Base-by-base conservation (phyloP, 768 basidiomycete genomes). In the Leccinum olivaceopallidum region DNA sequence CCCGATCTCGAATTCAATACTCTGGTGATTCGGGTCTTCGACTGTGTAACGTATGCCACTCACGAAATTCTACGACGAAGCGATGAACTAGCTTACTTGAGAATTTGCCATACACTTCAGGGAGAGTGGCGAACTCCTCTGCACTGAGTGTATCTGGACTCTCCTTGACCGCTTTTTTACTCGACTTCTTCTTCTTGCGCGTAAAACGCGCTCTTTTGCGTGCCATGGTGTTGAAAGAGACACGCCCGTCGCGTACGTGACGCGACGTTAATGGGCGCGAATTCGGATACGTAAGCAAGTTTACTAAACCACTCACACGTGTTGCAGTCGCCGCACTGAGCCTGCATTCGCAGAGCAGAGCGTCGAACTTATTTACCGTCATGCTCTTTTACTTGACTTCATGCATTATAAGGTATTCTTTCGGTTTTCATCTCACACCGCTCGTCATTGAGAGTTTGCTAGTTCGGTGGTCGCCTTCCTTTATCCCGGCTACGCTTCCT, bases 401-500 rank as follows among this genome's bases (percentile, higher is more conserved):
- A 34, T 73, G 76, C 49, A 37, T 81, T 44, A 73, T 75, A 53
- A 79, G 80, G 80, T 80, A 64, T 52, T 63, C 9, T 24, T 58
- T 36, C 8, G 5, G 4, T 4, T 0, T 4, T 14, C 6, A 83
- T 83, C 81, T n/a, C 44, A 20, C 4, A 4, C 9, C 18, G 47
- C 50, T 47, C 13, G 30, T 48, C 18, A 37, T 36, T 55, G 44
- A 59, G 50, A 47, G 50, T 42, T 26, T 28, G 26, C 50, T 64
- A 91, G 90, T 72, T 87, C 88, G n/a, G 74, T 83, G 37, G 80
- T 80, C 6, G 92, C 88, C 20, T 95, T 94, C 75, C 82, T 95
- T 44, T 96, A 98, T 73, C 95, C 95, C 0, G 91, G 90, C 24
- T 98, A 98, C 76, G 92, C 94, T 32, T 95, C 93, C n/a, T 98